phyloP scores from a whole-genome alignment of 148 eudicot species.

The Fagopyrum homotropicum region DNA sequence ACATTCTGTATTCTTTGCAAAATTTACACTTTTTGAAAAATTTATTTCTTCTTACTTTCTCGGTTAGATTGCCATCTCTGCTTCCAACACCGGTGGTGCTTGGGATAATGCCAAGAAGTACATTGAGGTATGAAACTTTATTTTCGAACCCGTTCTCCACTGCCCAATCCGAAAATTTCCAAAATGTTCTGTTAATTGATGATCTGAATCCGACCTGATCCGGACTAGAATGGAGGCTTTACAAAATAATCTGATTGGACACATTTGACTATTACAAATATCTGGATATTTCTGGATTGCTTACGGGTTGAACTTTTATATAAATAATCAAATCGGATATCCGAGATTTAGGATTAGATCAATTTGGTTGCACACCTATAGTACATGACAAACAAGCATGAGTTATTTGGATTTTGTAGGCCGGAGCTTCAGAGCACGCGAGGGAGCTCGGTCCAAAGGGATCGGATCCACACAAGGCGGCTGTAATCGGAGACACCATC shows the following conservation, averaged over 20 bases:
- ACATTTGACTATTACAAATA: too few species aligned
- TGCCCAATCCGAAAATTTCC: too few species aligned
- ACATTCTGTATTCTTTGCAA: neutral
- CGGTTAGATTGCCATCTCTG: conserved; percentile 72
- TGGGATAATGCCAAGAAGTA: conserved; percentile 94
- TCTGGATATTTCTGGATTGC: too few species aligned
- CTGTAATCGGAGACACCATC: conserved; percentile 84
- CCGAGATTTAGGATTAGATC: too few species aligned
- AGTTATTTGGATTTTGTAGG: conserved; percentile 28
- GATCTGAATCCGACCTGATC: too few species aligned
- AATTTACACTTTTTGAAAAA: neutral
- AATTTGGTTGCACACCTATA: too few species aligned
- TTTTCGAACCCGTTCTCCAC: neutral
- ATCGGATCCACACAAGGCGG: conserved; percentile 85
- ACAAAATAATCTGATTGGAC: too few species aligned
- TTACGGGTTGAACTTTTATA: too few species aligned
- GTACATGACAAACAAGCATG: too few species aligned
- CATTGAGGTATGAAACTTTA: conserved; percentile 51
- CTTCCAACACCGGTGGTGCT: conserved; percentile 91
- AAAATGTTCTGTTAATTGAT: too few species aligned
- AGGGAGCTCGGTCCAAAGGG: conserved; percentile 77
- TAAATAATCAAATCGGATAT: too few species aligned
- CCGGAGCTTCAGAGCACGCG: conserved; percentile 80
- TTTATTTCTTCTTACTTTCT: neutral
- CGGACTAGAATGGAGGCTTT: too few species aligned